Evolutionary conservation across 129 eudicot genomes (phyloP), one percentile per base, ranked within the genome.

Genomic region (Flaveria brownii): DNA sequence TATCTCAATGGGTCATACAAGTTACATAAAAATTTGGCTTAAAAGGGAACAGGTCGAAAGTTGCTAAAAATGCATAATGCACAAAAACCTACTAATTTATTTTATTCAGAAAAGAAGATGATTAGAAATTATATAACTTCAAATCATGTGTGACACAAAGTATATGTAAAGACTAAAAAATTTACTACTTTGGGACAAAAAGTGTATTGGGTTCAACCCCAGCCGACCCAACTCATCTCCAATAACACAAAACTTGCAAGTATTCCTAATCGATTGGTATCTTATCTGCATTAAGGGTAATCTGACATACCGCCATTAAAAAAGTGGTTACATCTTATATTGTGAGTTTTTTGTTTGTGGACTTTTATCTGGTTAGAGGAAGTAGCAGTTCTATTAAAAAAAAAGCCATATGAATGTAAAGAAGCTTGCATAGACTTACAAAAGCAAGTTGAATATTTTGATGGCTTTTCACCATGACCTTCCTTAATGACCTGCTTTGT

Each of bases 361-460:
- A 8, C 20, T 5, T 5, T 63, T 63, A 36, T 63, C 15, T 30
- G 46, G 46, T 26, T 5, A 6, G 2, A 26, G 71, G 62, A 5
- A 20, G 45, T 12, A 60, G 26, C 23, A 8, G 2, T 22, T 78
- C 1, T 47, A 66, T 15, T n/a, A n/a, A 2, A 2, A 50, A 50
- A 17, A 14, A 55, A 16, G 8, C 16, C 45, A 50, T 22, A 10
- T 10, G 0, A 33, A 23, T 30, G 28, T 9, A 30, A 71, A 70
- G 25, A 77, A 49, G 59, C 59, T 30, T 61, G 74, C 11, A 36
- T 59, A 20, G 63, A 86, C 97, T 87, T 86, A 94, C 98, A 77
- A 66, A 94, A 94, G 87, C 98, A 94, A n/a, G 98, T 94, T 16
- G 98, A 84, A 80, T 94, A 94, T 80, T 88, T 94, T 74, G 98